A percentile compares a stretch with the other conserved stretches of the same genome.
These are phyloP conservation scores for Paraurostyla sp. DNA, from an alignment of 73 alveolate species.

Conservation along the genomic window DNA sequence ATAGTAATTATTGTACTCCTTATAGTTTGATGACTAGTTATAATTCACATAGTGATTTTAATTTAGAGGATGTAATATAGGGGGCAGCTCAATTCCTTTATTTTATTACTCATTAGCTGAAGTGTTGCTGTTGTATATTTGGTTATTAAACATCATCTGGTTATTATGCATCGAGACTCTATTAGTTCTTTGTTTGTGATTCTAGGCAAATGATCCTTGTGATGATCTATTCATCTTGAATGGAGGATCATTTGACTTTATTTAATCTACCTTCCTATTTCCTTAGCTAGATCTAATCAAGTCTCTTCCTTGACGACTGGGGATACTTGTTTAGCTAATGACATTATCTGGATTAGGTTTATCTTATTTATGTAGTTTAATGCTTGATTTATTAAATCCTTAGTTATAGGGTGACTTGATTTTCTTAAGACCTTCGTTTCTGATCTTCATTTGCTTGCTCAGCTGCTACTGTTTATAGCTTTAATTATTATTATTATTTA, in stretches of 20 bases:
- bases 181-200: background rate
- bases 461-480: background rate
- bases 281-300: constrained; percentile 24
- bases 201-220: constrained; percentile 12
- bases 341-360: background rate
- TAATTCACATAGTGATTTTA: constrained; percentile 40
- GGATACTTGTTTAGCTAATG: background rate
- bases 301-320: constrained; percentile 25
- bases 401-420: constrained; percentile 16
- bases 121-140: background rate
- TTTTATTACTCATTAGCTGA: background rate
- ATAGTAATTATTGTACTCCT: too few relatives aligned
- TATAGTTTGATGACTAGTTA: too few relatives aligned
- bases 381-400: background rate
- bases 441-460: background rate
- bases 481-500: background rate
- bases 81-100: constrained; percentile 21
- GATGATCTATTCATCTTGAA: constrained; percentile 38
- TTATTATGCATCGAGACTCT: background rate
- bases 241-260: constrained; percentile 24
- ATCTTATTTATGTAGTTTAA: background rate
- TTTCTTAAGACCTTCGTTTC: background rate
- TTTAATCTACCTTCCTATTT: constrained; percentile 20
- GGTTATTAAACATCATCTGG: constrained; percentile 20
- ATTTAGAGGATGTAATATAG: constrained; percentile 45